Conservation (phyloP, 2,329 filamentous ascomycete species). For the Atkinsonella hypoxylon region DNA sequence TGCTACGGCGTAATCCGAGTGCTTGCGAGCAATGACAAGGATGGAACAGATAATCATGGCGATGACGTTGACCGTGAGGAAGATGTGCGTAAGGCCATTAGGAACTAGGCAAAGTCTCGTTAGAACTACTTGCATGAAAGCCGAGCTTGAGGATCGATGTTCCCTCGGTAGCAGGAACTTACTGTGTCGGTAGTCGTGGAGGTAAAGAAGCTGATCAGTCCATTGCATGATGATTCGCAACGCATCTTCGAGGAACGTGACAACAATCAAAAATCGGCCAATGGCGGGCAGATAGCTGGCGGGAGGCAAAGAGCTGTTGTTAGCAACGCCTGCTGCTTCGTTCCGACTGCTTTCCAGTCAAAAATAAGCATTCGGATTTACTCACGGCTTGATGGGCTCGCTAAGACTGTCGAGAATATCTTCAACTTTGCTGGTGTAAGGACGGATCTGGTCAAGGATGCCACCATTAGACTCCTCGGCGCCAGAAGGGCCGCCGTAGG, state of each 20-base stretch:
- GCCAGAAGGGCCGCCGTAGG: conserved; percentile 50
- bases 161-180: conserved; percentile 26
- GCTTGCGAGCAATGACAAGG: conserved; percentile 82
- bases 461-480: conserved; percentile 44
- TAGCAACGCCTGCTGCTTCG: conserved; percentile 8
- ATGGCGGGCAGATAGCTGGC: conserved; percentile 82
- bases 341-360: neutral
- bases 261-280: conserved; percentile 93
- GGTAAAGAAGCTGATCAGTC: conserved; percentile 85
- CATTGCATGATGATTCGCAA: conserved; percentile 96
- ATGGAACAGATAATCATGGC: conserved; percentile 74
- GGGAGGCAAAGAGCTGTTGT: conserved; percentile 5
- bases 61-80: conserved; percentile 82
- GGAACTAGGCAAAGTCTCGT: conserved; percentile 49
- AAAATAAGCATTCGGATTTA: conserved; percentile 7
- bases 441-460: conserved; percentile 70
- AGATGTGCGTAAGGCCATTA: conserved; percentile 76
- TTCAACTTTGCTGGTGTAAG: conserved; percentile 97
- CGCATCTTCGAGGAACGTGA: conserved; percentile 95
- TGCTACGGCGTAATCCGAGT: conserved; percentile 84
- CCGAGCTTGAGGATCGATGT: neutral
- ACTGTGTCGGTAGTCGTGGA: conserved; percentile 90
- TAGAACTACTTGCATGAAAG: neutral
- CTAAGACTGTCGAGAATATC: conserved; percentile 77
- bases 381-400: conserved; percentile 86